Base-by-base conservation (phyloP, 148 eudicot genomes). In the Diospyros lotus region DNA sequence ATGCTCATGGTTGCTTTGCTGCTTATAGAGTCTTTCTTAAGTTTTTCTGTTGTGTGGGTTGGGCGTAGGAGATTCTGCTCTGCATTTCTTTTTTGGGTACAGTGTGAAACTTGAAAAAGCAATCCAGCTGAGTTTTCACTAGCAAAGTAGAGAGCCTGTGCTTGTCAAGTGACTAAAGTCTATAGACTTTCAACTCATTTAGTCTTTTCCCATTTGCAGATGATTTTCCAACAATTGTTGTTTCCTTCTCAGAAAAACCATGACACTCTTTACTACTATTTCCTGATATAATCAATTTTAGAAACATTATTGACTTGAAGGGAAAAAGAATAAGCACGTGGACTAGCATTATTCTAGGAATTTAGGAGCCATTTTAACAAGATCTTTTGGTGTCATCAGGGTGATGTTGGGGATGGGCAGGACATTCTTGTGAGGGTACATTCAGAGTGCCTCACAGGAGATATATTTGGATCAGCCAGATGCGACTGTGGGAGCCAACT, bases 351-450 rank as follows among this genome's bases (percentile, higher is more conserved):
- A n/a, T n/a, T n/a, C n/a, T n/a, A 55, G 58, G 10, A 55, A 13
- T 55, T 7, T 7, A 55, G 58, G 58, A 55, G 15, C 58, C 2
- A 13, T 55, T 9, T 10, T 58, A 9, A 61, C 9, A 51, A 51
- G n/a, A 12, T 28, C n/a, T 46, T 64, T 56, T 69, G 48, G 38
- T 67, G 12, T 65, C 56, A 62, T 68, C 85, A 90, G 94, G 94
- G 94, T 78, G 91, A 88, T 1, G 85, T 90, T 51, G 91, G 91
- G 7, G 88, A 90, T 77, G 94, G 94, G 56, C 77, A 78, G 61
- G 91, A 90, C 72, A 60, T 90, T 68, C 86, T 90, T 8, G 94
- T 90, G 44, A 78, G 94, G 74, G 94, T 90, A 28, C 89, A 86
- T 64, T 86, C 89, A 6, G 89, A 86, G 62, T 86, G 89, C 68